Base-by-base conservation (phyloP, 2,329 filamentous ascomycete species). In the Cladorrhinum sp. region DNA sequence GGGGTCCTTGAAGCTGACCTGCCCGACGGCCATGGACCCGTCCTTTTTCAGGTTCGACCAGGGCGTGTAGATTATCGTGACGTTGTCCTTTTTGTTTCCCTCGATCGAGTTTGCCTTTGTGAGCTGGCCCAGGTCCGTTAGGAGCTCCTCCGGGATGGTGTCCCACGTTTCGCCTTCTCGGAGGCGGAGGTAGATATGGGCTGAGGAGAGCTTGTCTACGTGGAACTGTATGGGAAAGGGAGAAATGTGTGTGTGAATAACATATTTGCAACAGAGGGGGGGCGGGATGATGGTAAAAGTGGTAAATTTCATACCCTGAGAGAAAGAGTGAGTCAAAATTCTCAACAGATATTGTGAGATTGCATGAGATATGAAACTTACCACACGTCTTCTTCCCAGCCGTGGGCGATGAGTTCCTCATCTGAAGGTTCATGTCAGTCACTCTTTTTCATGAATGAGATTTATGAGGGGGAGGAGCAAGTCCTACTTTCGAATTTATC, bases 91-190 rank as follows among this genome's bases (percentile, higher is more conserved):
- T 77, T 99, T 99, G 80, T 99, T 99, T 65, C 95, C 95, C 80
- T 99, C 95, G 69, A 99, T 99, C 60, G 92, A 97, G 78, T 99
- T 99, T 64, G 95, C 95, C 78, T 99, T 99, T 60, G 95, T 99
- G 69, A 99, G 81, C 76, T 99, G 95, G n/a, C 91, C 95, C 69
- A 95, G 92, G 76, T 99, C 95, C 66, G 82, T 85, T 62, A 99
- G 73, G 25, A 99, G 81, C 2, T 85, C 84, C 63, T 85, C 72
- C 0, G 91, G 87, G 61, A 99, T 91, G 49, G 81, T 76, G 55
- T 97, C 92, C 95, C 95, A 99, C 45, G 84, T 81, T 67, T 95
- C 86, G 60, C 86, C 89, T 49, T 93, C 87, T 16, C 80, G 81
- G 67, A 98, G 82, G 32, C 95, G 89, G 32, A 99, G 85, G 77